Conservation (phyloP, 352 stramenopile genomes). For the Hyaloperonospora arabidopsidis region DNA sequence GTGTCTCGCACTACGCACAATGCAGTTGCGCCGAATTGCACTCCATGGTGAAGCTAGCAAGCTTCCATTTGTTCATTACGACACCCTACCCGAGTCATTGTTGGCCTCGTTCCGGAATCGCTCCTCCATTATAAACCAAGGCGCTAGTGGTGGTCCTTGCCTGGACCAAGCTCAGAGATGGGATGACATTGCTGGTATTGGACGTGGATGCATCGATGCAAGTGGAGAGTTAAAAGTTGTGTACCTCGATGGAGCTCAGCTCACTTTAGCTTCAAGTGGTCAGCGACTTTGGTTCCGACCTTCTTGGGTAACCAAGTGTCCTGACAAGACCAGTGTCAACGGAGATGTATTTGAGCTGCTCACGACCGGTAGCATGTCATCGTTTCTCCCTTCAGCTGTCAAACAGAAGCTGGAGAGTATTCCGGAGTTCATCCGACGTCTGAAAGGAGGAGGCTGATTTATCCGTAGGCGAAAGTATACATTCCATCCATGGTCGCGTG, state of each 20-base stretch:
- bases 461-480: background rate
- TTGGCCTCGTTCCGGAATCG: constrained; percentile 32
- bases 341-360: constrained; percentile 39
- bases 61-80: constrained; percentile 48
- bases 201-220: constrained; percentile 31
- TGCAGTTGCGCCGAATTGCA: constrained; percentile 44
- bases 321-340: background rate
- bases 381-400: constrained; percentile 36
- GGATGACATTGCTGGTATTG: constrained; percentile 36
- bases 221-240: constrained; percentile 36
- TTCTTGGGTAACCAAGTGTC: constrained; percentile 10
- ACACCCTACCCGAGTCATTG: constrained; percentile 37
- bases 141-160: background rate
- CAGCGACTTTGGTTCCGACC: constrained; percentile 35
- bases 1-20: constrained; percentile 37
- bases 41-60: constrained; percentile 28
- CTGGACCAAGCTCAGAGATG: constrained; percentile 3
- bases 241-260: constrained; percentile 37
- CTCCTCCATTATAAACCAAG: constrained; percentile 2
- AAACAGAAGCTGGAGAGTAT: constrained; percentile 42
- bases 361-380: constrained; percentile 24
- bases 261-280: constrained; percentile 40
- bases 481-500: too few species aligned
- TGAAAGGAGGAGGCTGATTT: constrained; percentile 22
- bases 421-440: constrained; percentile 43